Base-by-base conservation (phyloP, 2,329 filamentous ascomycete species). In the Apiospora malaysiana region DNA sequence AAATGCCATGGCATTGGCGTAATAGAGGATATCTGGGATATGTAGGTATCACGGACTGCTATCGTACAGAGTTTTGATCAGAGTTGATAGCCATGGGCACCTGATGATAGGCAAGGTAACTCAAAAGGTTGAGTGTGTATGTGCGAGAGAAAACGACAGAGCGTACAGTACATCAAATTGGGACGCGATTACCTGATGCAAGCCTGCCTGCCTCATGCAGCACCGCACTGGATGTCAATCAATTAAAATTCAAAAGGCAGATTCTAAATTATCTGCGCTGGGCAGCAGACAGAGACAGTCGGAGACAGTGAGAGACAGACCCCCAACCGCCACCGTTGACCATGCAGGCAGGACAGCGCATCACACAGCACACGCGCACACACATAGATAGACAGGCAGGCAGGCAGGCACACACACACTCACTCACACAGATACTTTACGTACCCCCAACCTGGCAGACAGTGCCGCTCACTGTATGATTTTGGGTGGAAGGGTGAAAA, bases 51-150 rank as follows among this genome's bases (percentile, higher is more conserved):
- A 37, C 51, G 51, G 51, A 37, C 51, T 16, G 51, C 25, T 59
- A 27, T 59, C 51, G 51, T 59, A 59, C 51, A 59, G 51, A 59
- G 51, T 59, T 59, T n/a, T 59, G 27, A 59, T 59, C 51, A 37
- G 51, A 59, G 51, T 59, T 59, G 51, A 59, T 59, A 37, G 51
- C 51, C 51, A 32, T 59, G 51, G 27, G 27, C 51, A 37, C 51
- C 51, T 56, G 49, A 56, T 59, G 27, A 59, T 59, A 9, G 51
- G 25, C 51, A 10, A 59, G 51, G 51, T 37, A 59, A 59, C 25
- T 37, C 27, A 21, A 59, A 59, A 59, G 51, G 51, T n/a, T 59
- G 7, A 32, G 51, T 59, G 51, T 37, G 51, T 32, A 37, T 59
- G 51, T 59, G 51, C 27, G 51, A 23, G n/a, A 23, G 12, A 14